Conservation (phyloP, 2,329 filamentous ascomycete genomes). For the Lasiodiplodia sp. region DNA sequence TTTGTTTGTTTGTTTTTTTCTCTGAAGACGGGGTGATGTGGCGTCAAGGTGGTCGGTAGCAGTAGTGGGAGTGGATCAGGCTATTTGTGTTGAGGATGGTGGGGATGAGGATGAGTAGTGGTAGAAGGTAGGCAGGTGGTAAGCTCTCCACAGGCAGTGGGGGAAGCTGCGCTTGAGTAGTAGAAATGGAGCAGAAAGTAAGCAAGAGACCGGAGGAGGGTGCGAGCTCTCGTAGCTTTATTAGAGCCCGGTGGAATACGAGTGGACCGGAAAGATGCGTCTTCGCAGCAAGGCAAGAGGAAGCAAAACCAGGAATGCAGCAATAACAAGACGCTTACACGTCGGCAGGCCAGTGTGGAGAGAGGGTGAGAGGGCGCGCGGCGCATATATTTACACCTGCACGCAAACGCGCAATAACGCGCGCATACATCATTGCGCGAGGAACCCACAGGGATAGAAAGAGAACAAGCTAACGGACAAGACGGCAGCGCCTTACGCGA, state of each 20-base stretch:
- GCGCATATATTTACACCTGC: conserved; percentile 10
- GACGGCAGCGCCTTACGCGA: conserved; percentile 6
- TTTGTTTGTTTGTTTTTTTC: background rate
- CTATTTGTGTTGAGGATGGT: background rate
- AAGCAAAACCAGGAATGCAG: background rate
- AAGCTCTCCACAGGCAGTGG: background rate
- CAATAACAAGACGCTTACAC: background rate
- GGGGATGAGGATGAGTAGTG: background rate
- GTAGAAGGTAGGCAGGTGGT: background rate
- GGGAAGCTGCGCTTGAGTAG: background rate
- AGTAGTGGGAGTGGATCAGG: background rate
- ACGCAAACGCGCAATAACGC: background rate
- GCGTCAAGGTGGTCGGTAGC: background rate
- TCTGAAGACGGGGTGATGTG: background rate
- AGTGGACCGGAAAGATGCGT: background rate
- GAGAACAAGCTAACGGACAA: background rate
- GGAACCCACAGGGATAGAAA: background rate
- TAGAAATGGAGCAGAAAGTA: background rate
- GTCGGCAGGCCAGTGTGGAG: background rate
- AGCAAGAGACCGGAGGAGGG: background rate
- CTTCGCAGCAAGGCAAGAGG: background rate
- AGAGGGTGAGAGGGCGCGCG: background rate
- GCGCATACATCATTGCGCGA: conserved; percentile 8
- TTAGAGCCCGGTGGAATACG: background rate
- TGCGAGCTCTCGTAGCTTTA: background rate